phyloP scores from a whole-genome alignment of 441 rosid species.

The Erodium trifolium region DNA sequence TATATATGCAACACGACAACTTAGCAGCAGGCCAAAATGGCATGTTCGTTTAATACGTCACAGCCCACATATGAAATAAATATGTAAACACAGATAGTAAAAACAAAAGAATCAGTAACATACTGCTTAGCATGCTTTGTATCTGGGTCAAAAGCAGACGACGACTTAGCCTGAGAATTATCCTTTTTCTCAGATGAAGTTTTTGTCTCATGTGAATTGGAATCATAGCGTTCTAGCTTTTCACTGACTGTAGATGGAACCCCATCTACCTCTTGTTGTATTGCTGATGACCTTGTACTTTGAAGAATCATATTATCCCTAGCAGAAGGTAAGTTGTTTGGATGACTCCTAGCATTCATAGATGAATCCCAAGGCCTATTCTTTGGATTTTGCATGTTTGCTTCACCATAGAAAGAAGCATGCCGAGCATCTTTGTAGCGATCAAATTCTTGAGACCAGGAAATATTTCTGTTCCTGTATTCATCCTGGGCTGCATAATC shows the following conservation, averaged over 20 bases:
- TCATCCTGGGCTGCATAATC: constrained; percentile 61
- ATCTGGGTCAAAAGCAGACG: constrained; percentile 61
- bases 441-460: constrained; percentile 55
- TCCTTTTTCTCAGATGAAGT: constrained; percentile 51
- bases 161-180: constrained; percentile 38
- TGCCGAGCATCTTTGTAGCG: constrained; percentile 42
- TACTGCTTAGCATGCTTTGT: constrained; percentile 99
- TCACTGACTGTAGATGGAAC: constrained; percentile 36
- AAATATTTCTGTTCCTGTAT: constrained; percentile 34
- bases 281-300: constrained; percentile 41
- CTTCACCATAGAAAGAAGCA: constrained; percentile 38
- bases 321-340: constrained; percentile 41
- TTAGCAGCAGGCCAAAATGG: neutral
- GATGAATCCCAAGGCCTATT: constrained; percentile 53
- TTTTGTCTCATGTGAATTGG: constrained; percentile 44
- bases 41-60: neutral
- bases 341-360: constrained; percentile 31
- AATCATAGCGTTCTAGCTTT: constrained; percentile 50
- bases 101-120: constrained; percentile 26
- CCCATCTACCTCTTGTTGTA: constrained; percentile 45
- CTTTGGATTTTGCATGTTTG: constrained; percentile 44
- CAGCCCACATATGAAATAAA: neutral
- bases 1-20: neutral
- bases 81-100: neutral
- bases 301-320: constrained; percentile 44